Percentiles rank a stretch among this genome's conserved stretches.
phyloP scores from a whole-genome alignment of 208 protist species.

The Leishmania mexicana region DNA sequence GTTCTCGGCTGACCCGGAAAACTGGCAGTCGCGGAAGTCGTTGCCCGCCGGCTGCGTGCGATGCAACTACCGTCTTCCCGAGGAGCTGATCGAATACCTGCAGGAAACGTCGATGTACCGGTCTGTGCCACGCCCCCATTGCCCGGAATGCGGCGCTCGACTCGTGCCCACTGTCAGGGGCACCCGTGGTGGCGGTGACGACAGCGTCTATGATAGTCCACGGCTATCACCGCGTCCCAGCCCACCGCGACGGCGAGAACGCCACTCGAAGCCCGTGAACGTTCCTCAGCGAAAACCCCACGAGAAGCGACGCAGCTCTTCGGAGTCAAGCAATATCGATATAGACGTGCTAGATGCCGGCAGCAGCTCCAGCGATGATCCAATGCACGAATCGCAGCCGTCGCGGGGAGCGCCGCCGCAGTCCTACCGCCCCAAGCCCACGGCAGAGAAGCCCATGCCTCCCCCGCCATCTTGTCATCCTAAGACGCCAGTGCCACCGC shows the following conservation, averaged over 20 bases:
- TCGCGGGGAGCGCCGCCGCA: background rate
- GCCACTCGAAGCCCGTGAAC: background rate
- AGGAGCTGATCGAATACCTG: conserved; percentile 20
- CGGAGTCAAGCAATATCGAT: background rate
- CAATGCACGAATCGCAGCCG: background rate
- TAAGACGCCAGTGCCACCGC: background rate
- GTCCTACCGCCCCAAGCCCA: background rate
- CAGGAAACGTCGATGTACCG: conserved; percentile 14
- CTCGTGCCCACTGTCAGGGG: background rate
- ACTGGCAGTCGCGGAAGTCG: background rate
- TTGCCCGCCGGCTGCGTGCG: conserved; percentile 5
- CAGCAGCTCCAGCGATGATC: background rate
- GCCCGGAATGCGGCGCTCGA: conserved; percentile 19
- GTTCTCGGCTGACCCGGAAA: background rate
- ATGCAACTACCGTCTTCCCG: conserved; percentile 20
- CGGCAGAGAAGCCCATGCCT: background rate
- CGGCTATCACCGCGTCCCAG: background rate
- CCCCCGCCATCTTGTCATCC: background rate
- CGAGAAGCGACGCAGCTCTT: background rate
- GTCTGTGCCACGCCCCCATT: conserved; percentile 19
- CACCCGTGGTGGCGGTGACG: background rate
- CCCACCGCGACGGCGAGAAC: background rate
- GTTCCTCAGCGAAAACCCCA: background rate
- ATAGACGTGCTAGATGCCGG: background rate
- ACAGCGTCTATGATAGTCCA: background rate